Conservation (phyloP, 1,284 basidiomycete species). For the Butyriboletus appendiculatus region DNA sequence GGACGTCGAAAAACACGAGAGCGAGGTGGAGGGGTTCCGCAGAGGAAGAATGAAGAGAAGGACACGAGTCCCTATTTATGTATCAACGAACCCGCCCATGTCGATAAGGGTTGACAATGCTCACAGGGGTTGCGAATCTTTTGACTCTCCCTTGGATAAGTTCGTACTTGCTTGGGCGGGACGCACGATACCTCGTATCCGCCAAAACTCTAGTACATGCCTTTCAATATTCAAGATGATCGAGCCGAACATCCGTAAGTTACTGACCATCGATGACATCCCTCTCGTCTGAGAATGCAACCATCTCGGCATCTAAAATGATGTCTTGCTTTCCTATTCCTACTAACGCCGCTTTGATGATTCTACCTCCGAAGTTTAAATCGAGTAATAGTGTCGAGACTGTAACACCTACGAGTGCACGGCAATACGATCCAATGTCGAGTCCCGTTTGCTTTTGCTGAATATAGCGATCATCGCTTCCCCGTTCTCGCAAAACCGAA, state of each 20-base stretch:
- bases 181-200: constrained; percentile 54
- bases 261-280: constrained; percentile 58
- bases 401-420: constrained; percentile 58
- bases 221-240: constrained; percentile 3
- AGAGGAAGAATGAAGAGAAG: constrained; percentile 49
- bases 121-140: constrained; percentile 26
- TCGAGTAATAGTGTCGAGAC: background rate
- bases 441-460: constrained; percentile 83
- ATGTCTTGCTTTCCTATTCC: constrained; percentile 43
- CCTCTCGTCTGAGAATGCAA: constrained; percentile 65
- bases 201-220: constrained; percentile 62
- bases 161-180: constrained; percentile 45
- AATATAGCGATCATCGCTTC: constrained; percentile 67
- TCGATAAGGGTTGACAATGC: background rate
- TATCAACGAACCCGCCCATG: background rate
- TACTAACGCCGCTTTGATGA: constrained; percentile 64
- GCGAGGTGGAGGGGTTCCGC: constrained; percentile 59
- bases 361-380: constrained; percentile 37
- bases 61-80: constrained; percentile 39
- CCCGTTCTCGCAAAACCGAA: constrained; percentile 47
- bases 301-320: constrained; percentile 88
- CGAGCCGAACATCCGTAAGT: background rate
- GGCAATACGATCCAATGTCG: constrained; percentile 69
- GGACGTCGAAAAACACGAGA: constrained; percentile 83
- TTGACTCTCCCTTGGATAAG: constrained; percentile 14